Evolutionary conservation across 1,284 basidiomycete genomes (phyloP).

Genomic region (Vanrija humicola): DNA sequence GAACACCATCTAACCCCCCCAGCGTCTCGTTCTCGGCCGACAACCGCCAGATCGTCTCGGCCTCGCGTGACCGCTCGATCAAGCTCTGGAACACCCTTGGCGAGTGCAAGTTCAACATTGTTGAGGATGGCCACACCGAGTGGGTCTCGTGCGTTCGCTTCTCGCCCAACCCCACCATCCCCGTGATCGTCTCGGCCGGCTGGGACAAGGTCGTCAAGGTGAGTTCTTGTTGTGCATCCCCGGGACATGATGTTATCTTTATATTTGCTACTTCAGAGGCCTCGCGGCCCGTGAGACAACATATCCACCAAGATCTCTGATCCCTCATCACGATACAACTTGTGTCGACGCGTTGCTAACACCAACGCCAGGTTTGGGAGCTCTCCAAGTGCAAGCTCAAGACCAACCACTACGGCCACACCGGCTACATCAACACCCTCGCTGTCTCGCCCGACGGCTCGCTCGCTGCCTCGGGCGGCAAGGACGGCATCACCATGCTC

Average conservation of each 20-base stretch:
- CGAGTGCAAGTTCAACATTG: conserved; percentile 99
- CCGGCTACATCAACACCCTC: conserved; percentile 98
- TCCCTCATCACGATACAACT: conserved; percentile 22
- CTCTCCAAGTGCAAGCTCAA: conserved; percentile 99
- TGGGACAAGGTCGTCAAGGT: conserved; percentile 99
- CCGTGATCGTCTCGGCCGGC: conserved; percentile 87
- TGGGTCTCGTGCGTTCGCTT: conserved; percentile 99
- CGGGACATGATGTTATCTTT: conserved; percentile 55
- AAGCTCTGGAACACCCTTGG: conserved; percentile 99
- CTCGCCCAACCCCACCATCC: conserved; percentile 97
- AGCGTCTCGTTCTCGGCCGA: conserved; percentile 91
- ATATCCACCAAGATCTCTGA: conserved; percentile 75
- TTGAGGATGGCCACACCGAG: conserved; percentile 95
- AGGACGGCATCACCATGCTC: conserved; percentile 99
- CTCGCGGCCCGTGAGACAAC: conserved; percentile 62
- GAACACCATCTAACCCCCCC: neutral
- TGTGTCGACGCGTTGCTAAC: conserved; percentile 7
- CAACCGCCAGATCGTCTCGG: conserved; percentile 98
- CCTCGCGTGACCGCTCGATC: conserved; percentile 93
- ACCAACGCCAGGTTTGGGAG: conserved; percentile 83
- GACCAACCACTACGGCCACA: conserved; percentile 99
- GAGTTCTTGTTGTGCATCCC: conserved; percentile 43
- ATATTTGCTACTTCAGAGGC: conserved; percentile 86
- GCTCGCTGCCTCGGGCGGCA: conserved; percentile 97
- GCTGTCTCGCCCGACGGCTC: conserved; percentile 99